These are phyloP conservation scores for Pseudopithomyces maydicus DNA, from an alignment of 2,329 filamentous ascomycete species.

Conservation along the genomic window DNA sequence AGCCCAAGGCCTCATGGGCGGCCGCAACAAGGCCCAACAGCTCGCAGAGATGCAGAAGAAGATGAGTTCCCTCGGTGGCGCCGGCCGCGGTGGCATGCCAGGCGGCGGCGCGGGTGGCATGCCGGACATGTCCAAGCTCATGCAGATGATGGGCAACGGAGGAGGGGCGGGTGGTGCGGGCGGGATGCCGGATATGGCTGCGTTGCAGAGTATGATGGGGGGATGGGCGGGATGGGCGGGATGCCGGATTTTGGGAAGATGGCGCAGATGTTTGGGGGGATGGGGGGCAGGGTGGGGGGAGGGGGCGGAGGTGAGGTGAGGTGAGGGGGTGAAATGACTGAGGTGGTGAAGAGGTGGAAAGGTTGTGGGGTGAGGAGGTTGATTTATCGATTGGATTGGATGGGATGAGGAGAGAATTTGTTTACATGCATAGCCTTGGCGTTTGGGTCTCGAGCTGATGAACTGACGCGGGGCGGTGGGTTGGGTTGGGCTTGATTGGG, in stretches of 20 bases:
- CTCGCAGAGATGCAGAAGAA: conserved; percentile 97
- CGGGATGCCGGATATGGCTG: conserved; percentile 45
- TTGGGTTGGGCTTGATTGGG: too few species aligned
- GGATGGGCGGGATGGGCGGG: conserved; percentile 40
- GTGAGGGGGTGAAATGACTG: neutral
- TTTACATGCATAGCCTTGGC: too few species aligned
- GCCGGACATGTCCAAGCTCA: conserved; percentile 66
- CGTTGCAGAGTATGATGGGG: conserved; percentile 54
- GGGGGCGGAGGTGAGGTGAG: neutral
- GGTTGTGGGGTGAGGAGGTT: too few species aligned
- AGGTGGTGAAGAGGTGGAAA: neutral
- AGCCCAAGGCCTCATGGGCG: conserved; percentile 87
- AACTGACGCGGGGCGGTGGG: too few species aligned
- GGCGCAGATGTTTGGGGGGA: conserved; percentile 46
- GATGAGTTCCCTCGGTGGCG: conserved; percentile 78
- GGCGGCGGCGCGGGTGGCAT: conserved; percentile 66
- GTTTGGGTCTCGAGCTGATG: too few species aligned
- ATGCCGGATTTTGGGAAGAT: conserved; percentile 31
- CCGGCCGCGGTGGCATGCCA: conserved; percentile 66
- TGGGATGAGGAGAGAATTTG: conserved; percentile 12
- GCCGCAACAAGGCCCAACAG: conserved; percentile 89
- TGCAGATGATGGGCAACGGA: conserved; percentile 51
- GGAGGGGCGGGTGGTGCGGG: conserved; percentile 36
- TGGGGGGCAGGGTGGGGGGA: conserved; percentile 21
- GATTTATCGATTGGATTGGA: too few species aligned